Evolutionary conservation across 1,139 yeast genomes (phyloP).

Genomic region (Geotrichum candidum): DNA sequence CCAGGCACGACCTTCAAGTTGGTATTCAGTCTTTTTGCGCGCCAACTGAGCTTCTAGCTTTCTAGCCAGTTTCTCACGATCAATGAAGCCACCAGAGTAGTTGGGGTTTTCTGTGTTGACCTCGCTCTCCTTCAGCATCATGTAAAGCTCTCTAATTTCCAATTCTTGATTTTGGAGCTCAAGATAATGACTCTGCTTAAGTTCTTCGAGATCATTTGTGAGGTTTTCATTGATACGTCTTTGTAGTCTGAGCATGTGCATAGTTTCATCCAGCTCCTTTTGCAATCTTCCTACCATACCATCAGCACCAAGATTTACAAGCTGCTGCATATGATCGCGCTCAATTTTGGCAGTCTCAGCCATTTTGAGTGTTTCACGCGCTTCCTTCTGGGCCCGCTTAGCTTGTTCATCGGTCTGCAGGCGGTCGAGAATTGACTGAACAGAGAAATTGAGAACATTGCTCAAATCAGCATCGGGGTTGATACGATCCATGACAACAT

Average conservation of each 20-base stretch:
- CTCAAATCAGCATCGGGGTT: slow-evolving; percentile 57
- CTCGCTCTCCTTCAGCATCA: slow-evolving; percentile 46
- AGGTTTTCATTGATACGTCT: slow-evolving; percentile 62
- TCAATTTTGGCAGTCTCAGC: slow-evolving; percentile 84
- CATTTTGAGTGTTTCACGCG: slow-evolving; percentile 56
- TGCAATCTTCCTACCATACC: slow-evolving; percentile 71
- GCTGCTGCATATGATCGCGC: slow-evolving; percentile 68
- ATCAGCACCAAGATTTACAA: slow-evolving; percentile 74
- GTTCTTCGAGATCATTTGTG: slow-evolving; percentile 60
- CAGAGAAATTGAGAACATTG: slow-evolving; percentile 74
- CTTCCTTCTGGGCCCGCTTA: slow-evolving; percentile 67
- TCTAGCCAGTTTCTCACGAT: slow-evolving; percentile 38
- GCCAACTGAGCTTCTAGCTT: slow-evolving; percentile 55
- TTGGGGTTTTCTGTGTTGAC: slow-evolving; percentile 31
- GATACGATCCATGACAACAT: slow-evolving; percentile 55
- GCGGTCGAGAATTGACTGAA: slow-evolving; percentile 70
- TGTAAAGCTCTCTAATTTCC: slow-evolving; percentile 78
- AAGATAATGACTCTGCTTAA: slow-evolving; percentile 57
- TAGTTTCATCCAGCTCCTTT: slow-evolving; percentile 68
- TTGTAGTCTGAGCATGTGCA: slow-evolving; percentile 58
- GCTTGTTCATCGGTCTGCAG: slow-evolving; percentile 90
- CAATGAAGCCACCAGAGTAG: slow-evolving; percentile 37
- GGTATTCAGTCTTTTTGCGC: slow-evolving; percentile 56
- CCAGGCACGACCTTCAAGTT: slow-evolving; percentile 45
- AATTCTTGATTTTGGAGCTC: slow-evolving; percentile 85